phyloP scores from a whole-genome alignment of 176 grass and related monocot genomes.

The Themeda triandra region DNA sequence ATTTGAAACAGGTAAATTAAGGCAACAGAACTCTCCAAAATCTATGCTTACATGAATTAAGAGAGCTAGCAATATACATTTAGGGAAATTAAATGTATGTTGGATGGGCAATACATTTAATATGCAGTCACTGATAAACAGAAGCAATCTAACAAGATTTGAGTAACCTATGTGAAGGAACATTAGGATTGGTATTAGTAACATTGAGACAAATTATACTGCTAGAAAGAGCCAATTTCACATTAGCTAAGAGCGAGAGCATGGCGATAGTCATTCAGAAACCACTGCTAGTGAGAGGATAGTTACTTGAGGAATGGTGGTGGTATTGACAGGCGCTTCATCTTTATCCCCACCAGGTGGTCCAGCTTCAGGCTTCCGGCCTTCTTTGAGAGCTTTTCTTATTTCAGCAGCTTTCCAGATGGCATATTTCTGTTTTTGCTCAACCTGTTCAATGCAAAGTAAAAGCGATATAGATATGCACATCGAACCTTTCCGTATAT shows the following conservation, averaged over 20 bases:
- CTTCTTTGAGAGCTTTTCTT: constrained; percentile 98
- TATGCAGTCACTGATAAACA: background rate
- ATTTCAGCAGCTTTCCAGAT: constrained; percentile 99
- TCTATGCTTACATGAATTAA: background rate
- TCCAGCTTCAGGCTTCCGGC: constrained; percentile 78
- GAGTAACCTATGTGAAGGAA: background rate
- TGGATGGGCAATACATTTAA: background rate
- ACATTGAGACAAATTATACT: constrained; percentile 3
- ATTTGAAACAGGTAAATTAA: background rate
- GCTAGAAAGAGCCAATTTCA: background rate
- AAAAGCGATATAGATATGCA: background rate
- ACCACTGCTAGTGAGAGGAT: constrained; percentile 8
- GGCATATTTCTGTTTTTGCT: constrained; percentile 96
- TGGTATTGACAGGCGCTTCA: constrained; percentile 29
- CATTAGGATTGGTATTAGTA: background rate
- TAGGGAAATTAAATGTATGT: background rate
- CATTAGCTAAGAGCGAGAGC: background rate
- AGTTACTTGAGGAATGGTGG: constrained; percentile 44
- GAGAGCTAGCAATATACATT: background rate
- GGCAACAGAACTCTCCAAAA: background rate
- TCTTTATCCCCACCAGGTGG: constrained; percentile 93
- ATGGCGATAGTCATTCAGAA: background rate
- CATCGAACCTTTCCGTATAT: background rate
- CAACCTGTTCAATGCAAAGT: constrained; percentile 52
- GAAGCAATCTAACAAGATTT: background rate